phyloP scores from a whole-genome alignment of 495 filamentous ascomycete species.

The Cenococcum geophilum region DNA sequence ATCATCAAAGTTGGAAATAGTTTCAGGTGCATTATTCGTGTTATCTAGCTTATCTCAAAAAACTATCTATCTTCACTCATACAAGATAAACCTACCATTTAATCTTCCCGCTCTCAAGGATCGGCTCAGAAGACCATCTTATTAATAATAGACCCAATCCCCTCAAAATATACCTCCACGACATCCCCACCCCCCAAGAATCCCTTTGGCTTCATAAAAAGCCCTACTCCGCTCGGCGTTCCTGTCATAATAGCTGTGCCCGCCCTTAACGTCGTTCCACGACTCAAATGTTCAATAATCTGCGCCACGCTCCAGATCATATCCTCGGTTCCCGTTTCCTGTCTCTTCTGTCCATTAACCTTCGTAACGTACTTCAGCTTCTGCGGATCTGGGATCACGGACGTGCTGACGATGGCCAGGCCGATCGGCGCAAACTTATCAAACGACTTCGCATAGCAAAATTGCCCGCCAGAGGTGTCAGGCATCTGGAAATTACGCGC shows the following conservation, averaged over 20 bases:
- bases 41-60: too few relatives aligned
- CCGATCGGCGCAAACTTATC: conserved; percentile 47
- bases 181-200: conserved; percentile 38
- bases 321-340: conserved; percentile 35
- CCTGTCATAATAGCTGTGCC: conserved; percentile 43
- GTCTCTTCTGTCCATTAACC: conserved; percentile 42
- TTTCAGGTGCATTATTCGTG: too few relatives aligned
- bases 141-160: not conserved
- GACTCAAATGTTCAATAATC: conserved; percentile 34
- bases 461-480: conserved; percentile 29
- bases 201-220: conserved; percentile 35
- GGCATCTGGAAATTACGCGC: conserved; percentile 15
- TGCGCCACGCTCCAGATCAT: conserved; percentile 36
- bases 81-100: too few relatives aligned
- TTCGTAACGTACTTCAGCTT: conserved; percentile 32
- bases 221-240: conserved; percentile 41
- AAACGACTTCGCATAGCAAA: conserved; percentile 38
- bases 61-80: too few relatives aligned
- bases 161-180: too few relatives aligned
- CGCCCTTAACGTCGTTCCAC: conserved; percentile 37
- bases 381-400: conserved; percentile 30
- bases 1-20: too few relatives aligned
- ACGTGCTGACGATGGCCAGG: conserved; percentile 36
- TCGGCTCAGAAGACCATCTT: too few relatives aligned
- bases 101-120: too few relatives aligned